Base-by-base conservation (phyloP, 345 rosid genomes). In the Eutrema japonicum region DNA sequence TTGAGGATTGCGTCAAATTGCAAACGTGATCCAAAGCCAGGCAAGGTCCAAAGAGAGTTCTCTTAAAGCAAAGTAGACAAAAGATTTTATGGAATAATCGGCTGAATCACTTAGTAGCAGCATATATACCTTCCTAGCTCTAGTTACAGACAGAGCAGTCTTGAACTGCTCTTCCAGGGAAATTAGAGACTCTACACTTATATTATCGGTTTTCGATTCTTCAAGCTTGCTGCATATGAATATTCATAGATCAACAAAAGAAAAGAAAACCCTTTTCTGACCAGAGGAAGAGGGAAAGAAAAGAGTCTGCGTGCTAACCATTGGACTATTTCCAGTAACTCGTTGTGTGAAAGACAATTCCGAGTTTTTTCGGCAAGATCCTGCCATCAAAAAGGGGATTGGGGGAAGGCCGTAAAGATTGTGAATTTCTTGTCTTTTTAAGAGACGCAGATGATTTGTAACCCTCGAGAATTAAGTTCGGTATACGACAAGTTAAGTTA, bases 41-140 rank as follows among this genome's bases (percentile, higher is more conserved):
- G 2, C 9, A 7, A 57, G 18, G 3, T 46, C 43, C 35, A 56
- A 53, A 53, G 8, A 48, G 2, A n/a, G 47, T 22, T 57, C 62
- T 41, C 29, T 16, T n/a, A 52, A 42, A 10, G 5, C 30, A 5
- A 64, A 14, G 2, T 36, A 49, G 18, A 22, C 5, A 3, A 0
- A 18, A 38, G n/a, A 55, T n/a, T 27, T 4, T 32, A 37, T 1
- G 47, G 14, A 37, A 27, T 11, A 60, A 10, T 7, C 6, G 13
- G 27, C 18, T 8, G 10, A 50, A 26, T 67, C 26, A 57, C 38
- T 49, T 40, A 32, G 63, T 52, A 62, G n/a, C 32, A 55, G 48
- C 49, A 68, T 10, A 45, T 4, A 57, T 75, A 77, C 80, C 80
- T 77, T 77, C 55, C 26, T 70, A 64, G 61, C 76, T 64, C 61